Percentiles rank a stretch among this genome's conserved stretches.
These are phyloP conservation scores for Coprinopsis strossmayeri DNA, from an alignment of 768 basidiomycete species.

Conservation along the genomic window DNA sequence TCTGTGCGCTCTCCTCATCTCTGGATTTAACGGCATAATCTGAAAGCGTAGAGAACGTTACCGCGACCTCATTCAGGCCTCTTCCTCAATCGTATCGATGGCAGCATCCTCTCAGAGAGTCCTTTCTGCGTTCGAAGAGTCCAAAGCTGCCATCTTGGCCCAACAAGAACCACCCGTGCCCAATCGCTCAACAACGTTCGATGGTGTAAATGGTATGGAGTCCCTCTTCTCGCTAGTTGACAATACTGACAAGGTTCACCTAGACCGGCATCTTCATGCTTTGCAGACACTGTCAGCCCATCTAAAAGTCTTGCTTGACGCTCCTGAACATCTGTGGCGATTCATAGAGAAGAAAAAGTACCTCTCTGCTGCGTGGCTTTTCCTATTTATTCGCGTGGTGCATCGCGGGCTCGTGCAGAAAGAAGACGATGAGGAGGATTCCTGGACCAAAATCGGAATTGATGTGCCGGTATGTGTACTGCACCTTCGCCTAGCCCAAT, in stretches of 20 bases:
- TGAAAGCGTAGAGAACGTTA: conserved; percentile 82
- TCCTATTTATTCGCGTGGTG: conserved; percentile 79
- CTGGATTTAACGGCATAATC: conserved; percentile 12
- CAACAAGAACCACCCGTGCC: conserved; percentile 40
- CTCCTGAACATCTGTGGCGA: conserved; percentile 88
- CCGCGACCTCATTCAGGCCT: conserved; percentile 80
- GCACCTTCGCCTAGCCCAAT: background rate
- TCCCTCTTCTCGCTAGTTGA: background rate
- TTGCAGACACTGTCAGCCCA: conserved; percentile 80
- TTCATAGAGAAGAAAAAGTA: conserved; percentile 76
- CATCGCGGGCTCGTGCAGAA: conserved; percentile 65
- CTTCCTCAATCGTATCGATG: conserved; percentile 77
- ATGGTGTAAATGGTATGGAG: conserved; percentile 38
- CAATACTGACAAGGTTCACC: background rate
- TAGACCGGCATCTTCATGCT: conserved; percentile 62
- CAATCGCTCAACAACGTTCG: conserved; percentile 29
- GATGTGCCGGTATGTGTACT: conserved; percentile 47
- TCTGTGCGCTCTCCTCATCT: background rate
- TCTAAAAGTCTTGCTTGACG: conserved; percentile 85
- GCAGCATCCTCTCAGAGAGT: conserved; percentile 63
- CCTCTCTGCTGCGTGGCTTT: conserved; percentile 82
- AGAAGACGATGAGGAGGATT: conserved; percentile 57
- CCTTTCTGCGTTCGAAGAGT: conserved; percentile 54
- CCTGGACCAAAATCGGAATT: conserved; percentile 54
- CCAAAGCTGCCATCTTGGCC: conserved; percentile 44